Evolutionary conservation across 208 protist genomes (phyloP), one percentile per base, ranked within the genome.

Genomic region (Leishmania tarentolae): DNA sequence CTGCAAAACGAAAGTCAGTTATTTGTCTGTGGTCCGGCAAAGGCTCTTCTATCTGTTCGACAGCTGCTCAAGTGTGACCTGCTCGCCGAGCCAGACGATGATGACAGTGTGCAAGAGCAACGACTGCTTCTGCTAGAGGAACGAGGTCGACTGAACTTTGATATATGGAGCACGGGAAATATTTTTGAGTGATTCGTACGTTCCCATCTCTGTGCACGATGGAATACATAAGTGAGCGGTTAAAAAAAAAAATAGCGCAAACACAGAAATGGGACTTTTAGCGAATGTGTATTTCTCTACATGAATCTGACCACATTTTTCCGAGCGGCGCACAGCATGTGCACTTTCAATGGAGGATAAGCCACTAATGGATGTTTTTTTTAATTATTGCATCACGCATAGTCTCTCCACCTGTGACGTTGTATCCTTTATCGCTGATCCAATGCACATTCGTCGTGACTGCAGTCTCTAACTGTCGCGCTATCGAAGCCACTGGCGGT

Each of bases 1-100:
- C 78, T 96, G 69, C 80, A 88, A 47, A 80, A 57, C 24, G 69
- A 57, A 56, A 89, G 78, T 1, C 80, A 87, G 15, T 19, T 96
- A 61, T 97, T 97, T 84, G 88, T 87, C 9, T 96, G 94, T 74
- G 94, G 94, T 47, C 93, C 93, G 31, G 76, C 86, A 59, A 82
- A 78, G 9, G 88, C 88, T 56, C 72, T 97, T 13, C 83, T 83
- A 68, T 89, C 90, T 56, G 78, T 94, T 24, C 89, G 92, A 28
- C 56, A 84, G 68, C 56, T 88, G 40, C 37, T 97, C 42, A 81
- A 86, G 50, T 68, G 78, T 47, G 79, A 86, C 72, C 79, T 97
- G 57, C 86, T 97, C 40, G 78, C 81, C 24, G 86, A 89, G 73
- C 69, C 78, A 19, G 92, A 92, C 73, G 93, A 97, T 78, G 92